phyloP scores from a whole-genome alignment of 805 yeast genomes.

The Metschnikowia continentalis region DNA sequence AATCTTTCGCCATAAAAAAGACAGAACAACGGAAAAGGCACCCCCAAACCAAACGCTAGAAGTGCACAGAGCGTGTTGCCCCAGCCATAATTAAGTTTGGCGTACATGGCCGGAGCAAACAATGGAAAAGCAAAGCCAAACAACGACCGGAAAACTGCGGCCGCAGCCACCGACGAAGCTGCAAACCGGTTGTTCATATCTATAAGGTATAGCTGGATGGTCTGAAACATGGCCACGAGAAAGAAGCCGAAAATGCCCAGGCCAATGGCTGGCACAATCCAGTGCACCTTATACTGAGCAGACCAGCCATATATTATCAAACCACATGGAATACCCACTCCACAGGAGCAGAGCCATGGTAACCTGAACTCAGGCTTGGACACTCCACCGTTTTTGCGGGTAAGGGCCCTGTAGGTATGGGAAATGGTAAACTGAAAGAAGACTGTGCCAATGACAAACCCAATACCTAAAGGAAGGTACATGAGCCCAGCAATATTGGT shows the following conservation, averaged over 20 bases:
- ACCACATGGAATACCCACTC: constrained; percentile 54
- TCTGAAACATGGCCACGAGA: constrained; percentile 60
- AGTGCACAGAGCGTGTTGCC: constrained; percentile 62
- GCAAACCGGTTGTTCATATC: constrained; percentile 67
- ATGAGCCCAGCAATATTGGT: constrained; percentile 52
- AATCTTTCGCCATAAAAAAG: constrained; percentile 52
- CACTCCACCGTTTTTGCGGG: constrained; percentile 46
- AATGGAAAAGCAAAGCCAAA: constrained; percentile 70
- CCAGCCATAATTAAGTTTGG: constrained; percentile 61
- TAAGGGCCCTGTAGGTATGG: constrained; percentile 33
- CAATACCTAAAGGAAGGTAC: constrained; percentile 56
- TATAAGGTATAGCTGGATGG: constrained; percentile 64
- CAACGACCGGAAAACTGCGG: constrained; percentile 60
- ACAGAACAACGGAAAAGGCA: constrained; percentile 65
- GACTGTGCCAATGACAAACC: constrained; percentile 47
- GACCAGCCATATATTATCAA: constrained; percentile 73
- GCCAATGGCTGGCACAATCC: constrained; percentile 65
- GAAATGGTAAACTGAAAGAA: constrained; percentile 47
- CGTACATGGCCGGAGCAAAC: constrained; percentile 57
- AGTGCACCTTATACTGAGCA: constrained; percentile 50
- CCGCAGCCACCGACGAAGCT: constrained; percentile 67
- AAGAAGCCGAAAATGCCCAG: constrained; percentile 56
- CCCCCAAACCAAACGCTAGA: constrained; percentile 52
- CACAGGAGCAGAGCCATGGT: constrained; percentile 45
- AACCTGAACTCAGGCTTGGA: constrained; percentile 59